phyloP scores from a whole-genome alignment of 495 filamentous ascomycete species.

The Podospora comata region DNA sequence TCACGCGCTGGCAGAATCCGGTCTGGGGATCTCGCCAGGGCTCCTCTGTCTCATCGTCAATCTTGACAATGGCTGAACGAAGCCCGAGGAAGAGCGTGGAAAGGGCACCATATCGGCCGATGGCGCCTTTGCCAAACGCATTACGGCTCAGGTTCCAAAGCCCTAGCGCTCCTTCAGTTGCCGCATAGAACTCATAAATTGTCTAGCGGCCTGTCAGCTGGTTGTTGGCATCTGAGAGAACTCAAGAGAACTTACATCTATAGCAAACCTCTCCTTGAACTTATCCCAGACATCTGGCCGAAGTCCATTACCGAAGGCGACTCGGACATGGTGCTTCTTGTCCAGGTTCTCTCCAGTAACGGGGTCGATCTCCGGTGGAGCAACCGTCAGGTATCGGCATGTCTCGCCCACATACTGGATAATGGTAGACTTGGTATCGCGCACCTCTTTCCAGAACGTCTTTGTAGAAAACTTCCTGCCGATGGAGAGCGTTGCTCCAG shows the following conservation, averaged over 20 bases:
- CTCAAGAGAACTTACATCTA: conserved; percentile 43
- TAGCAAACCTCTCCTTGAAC: conserved; percentile 83
- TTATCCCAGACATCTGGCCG: conserved; percentile 86
- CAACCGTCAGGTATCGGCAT: conserved; percentile 79
- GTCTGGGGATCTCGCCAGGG: conserved; percentile 71
- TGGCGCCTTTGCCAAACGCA: conserved; percentile 68
- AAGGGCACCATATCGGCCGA: conserved; percentile 72
- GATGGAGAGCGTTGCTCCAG: conserved; percentile 63
- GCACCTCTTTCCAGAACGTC: conserved; percentile 78
- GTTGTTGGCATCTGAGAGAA: background rate
- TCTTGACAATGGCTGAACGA: conserved; percentile 57
- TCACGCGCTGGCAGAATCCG: conserved; percentile 63
- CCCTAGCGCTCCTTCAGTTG: conserved; percentile 73
- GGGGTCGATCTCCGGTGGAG: conserved; percentile 62
- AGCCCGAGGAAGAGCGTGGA: conserved; percentile 49
- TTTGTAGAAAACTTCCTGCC: conserved; percentile 77
- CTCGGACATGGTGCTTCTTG: conserved; percentile 66
- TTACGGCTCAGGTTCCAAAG: conserved; percentile 75
- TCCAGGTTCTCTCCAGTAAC: conserved; percentile 70
- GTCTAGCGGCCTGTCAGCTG: conserved; percentile 30
- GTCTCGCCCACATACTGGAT: conserved; percentile 97
- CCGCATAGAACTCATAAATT: conserved; percentile 84
- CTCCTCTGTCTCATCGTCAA: conserved; percentile 67
- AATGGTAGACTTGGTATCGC: conserved; percentile 66
- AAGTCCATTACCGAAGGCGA: conserved; percentile 86